These are phyloP conservation scores for Ceriops zippeliana DNA, from an alignment of 345 rosid genomes.

Conservation along the genomic window DNA sequence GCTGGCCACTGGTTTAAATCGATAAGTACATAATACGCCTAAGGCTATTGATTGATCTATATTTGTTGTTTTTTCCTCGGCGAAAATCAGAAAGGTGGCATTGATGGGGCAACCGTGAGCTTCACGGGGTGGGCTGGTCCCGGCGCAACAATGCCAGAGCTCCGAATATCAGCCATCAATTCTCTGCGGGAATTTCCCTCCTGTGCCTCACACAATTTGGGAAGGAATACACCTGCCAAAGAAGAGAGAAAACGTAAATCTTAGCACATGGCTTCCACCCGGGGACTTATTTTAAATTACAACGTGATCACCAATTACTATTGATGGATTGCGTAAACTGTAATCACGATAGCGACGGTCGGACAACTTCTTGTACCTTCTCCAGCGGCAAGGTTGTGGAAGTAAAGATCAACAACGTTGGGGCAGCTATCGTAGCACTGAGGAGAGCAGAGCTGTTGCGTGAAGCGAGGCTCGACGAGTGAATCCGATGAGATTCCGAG, in stretches of 20 bases:
- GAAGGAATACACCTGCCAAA: slow-evolving; percentile 63
- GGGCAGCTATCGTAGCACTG: slow-evolving; percentile 71
- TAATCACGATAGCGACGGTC: no score
- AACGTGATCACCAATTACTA: no score
- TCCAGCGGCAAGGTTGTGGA: slow-evolving; percentile 84
- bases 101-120: slow-evolving; percentile 6
- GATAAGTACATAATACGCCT: no score
- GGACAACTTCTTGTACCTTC: slow-evolving; percentile 47
- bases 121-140: slow-evolving; percentile 33
- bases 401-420: slow-evolving; percentile 77
- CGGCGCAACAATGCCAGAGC: slow-evolving; percentile 57
- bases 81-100: slow-evolving; percentile 12
- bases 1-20: not conserved
- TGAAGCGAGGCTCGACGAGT: slow-evolving; percentile 62
- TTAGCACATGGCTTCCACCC: no score
- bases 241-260: not conserved
- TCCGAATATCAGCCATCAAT: slow-evolving; percentile 50
- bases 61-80: not conserved
- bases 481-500: slow-evolving; percentile 86
- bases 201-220: slow-evolving; percentile 63
- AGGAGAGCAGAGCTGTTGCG: slow-evolving; percentile 61
- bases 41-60: not conserved
- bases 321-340: no score
- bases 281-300: no score
- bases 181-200: slow-evolving; percentile 45